A percentile compares a stretch with the other conserved stretches of the same genome.
Evolutionary conservation across 192 early-diverging fungal species (phyloP).

Genomic region (Linnemannia hyalina): DNA sequence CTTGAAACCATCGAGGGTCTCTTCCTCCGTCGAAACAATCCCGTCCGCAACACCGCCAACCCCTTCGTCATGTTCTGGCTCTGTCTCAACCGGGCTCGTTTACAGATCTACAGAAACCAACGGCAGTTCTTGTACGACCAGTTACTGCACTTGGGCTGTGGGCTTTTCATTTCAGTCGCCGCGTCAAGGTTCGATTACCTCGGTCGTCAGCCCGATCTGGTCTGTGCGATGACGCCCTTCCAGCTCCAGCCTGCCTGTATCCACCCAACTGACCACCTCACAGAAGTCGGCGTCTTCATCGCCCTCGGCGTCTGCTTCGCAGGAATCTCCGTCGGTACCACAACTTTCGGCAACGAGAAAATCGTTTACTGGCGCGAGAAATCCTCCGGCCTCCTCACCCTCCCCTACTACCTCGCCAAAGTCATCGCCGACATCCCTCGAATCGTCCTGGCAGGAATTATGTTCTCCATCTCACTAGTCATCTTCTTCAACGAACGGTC

Average conservation of each 20-base stretch:
- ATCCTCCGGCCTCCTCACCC: conserved; percentile 62
- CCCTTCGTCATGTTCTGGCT: conserved; percentile 58
- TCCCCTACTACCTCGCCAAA: conserved; percentile 73
- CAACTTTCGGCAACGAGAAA: conserved; percentile 70
- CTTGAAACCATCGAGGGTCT: conserved; percentile 13
- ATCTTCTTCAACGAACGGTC: conserved; percentile 61
- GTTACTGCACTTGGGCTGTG: conserved; percentile 66
- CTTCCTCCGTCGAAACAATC: conserved; percentile 24
- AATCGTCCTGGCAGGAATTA: conserved; percentile 63
- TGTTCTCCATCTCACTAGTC: conserved; percentile 67
- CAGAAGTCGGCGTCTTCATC: conserved; percentile 64
- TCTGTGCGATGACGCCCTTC: conserved; percentile 61
- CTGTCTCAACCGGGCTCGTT: conserved; percentile 45
- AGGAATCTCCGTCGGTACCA: conserved; percentile 65
- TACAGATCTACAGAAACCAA: conserved; percentile 62
- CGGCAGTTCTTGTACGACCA: conserved; percentile 61
- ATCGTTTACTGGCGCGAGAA: conserved; percentile 74
- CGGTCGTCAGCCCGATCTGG: conserved; percentile 56
- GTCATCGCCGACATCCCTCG: conserved; percentile 68
- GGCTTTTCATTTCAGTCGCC: conserved; percentile 62
- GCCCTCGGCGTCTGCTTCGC: conserved; percentile 66
- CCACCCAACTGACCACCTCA: conserved; percentile 34
- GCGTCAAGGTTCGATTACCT: conserved; percentile 61
- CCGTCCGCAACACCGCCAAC: conserved; percentile 58
- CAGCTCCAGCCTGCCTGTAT: conserved; percentile 21